A percentile compares a stretch with the other conserved stretches of the same genome.
These are phyloP conservation scores for Fusarium sp. DNA, from an alignment of 2,329 filamentous ascomycete species.

Conservation along the genomic window DNA sequence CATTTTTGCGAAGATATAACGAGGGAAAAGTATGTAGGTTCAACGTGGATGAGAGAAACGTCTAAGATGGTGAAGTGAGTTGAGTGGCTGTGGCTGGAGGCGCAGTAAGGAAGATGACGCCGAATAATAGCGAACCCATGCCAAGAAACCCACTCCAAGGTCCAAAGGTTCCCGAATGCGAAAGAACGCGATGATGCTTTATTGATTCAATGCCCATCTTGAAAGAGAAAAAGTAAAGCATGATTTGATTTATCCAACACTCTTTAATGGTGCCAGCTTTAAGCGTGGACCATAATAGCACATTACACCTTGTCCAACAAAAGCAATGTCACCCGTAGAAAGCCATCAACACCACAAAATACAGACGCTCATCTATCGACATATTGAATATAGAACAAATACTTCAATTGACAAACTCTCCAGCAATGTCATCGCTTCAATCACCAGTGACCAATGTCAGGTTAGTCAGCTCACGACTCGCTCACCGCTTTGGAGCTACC, in stretches of 20 bases:
- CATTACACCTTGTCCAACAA: background rate
- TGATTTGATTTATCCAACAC: background rate
- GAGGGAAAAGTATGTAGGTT: background rate
- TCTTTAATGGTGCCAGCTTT: background rate
- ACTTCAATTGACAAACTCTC: background rate
- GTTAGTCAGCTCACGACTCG: conserved; percentile 16
- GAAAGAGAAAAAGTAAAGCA: background rate
- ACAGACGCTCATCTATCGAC: background rate
- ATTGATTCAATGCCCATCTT: background rate
- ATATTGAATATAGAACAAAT: background rate
- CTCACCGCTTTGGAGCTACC: conserved; percentile 38
- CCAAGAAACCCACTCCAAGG: conserved; percentile 26
- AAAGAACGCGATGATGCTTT: background rate
- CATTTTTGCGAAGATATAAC: conserved; percentile 10
- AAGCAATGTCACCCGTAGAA: background rate
- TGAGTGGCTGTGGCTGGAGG: background rate
- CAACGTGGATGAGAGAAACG: background rate
- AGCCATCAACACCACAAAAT: background rate
- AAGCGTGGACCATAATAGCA: background rate
- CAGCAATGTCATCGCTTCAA: background rate
- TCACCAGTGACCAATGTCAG: background rate
- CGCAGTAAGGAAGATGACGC: conserved; percentile 32
- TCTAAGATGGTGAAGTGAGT: background rate
- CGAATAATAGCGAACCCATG: conserved; percentile 8
- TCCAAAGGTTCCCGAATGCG: background rate